phyloP scores from a whole-genome alignment of 441 rosid species.

The Arabidopsis lyrata region DNA sequence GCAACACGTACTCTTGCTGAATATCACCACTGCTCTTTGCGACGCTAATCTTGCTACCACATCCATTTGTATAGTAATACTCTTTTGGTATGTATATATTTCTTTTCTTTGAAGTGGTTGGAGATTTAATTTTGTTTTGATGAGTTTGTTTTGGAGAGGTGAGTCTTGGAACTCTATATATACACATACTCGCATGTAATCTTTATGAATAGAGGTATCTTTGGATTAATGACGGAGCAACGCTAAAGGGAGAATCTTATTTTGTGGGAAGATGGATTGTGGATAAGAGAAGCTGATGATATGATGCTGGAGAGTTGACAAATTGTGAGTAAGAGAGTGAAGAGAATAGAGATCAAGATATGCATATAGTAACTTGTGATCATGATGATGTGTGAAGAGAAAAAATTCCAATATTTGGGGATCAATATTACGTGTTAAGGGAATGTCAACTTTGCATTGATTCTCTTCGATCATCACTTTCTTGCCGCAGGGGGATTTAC shows the following conservation, averaged over 20 bases:
- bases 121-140: constrained; percentile 31
- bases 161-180: constrained; percentile 37
- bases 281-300: constrained; percentile 42
- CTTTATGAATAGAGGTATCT: constrained; percentile 27
- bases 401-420: constrained; percentile 37
- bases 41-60: constrained; percentile 52
- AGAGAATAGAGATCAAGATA: constrained; percentile 26
- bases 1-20: constrained; percentile 68
- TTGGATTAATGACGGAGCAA: constrained; percentile 35
- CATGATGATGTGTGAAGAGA: constrained; percentile 42
- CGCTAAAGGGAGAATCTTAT: constrained; percentile 22
- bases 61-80: constrained; percentile 44
- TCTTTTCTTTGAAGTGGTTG: background rate
- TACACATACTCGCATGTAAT: constrained; percentile 27
- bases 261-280: constrained; percentile 25
- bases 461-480: constrained; percentile 39
- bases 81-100: constrained; percentile 22
- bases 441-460: constrained; percentile 48
- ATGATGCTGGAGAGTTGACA: constrained; percentile 46
- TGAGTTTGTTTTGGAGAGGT: constrained; percentile 36
- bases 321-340: constrained; percentile 20
- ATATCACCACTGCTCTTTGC: constrained; percentile 58
- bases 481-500: constrained; percentile 17
- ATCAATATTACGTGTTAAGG: constrained; percentile 44
- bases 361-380: constrained; percentile 43